Percentiles rank a stretch among this genome's conserved stretches.
Evolutionary conservation across 108 stramenopile species (phyloP).

Genomic region (Nitzschia inconspicua): DNA sequence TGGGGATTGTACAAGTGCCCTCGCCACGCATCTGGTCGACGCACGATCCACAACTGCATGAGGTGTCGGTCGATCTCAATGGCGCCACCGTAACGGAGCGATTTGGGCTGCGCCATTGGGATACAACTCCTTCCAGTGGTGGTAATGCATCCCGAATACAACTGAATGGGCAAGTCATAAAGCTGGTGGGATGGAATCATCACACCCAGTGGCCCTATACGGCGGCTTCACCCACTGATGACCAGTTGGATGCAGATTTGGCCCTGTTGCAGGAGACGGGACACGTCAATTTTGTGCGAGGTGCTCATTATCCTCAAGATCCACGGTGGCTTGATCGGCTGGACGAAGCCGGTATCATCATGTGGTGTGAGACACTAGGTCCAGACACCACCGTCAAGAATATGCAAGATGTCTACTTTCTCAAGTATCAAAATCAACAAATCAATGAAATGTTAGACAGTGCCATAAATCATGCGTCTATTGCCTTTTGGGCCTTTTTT

Average conservation of each 20-base stretch:
- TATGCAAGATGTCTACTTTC: slow-evolving; percentile 23
- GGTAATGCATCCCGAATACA: background rate
- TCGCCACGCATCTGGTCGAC: slow-evolving; percentile 33
- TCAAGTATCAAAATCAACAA: slow-evolving; percentile 27
- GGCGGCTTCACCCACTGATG: slow-evolving; percentile 28
- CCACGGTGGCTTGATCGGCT: slow-evolving; percentile 42
- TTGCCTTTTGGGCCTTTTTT: slow-evolving; percentile 40
- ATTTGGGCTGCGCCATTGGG: slow-evolving; percentile 32
- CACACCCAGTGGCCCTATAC: slow-evolving; percentile 48
- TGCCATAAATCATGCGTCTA: slow-evolving; percentile 45
- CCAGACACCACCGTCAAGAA: slow-evolving; percentile 21
- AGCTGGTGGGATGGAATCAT: slow-evolving; percentile 45
- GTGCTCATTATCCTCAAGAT: slow-evolving; percentile 51
- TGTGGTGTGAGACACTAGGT: slow-evolving; percentile 46
- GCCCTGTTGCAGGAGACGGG: slow-evolving; percentile 12
- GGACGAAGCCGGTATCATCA: slow-evolving; percentile 36
- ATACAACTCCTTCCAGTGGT: background rate
- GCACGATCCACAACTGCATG: slow-evolving; percentile 26
- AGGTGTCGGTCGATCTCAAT: slow-evolving; percentile 17
- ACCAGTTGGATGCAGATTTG: slow-evolving; percentile 30
- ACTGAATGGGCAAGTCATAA: slow-evolving; percentile 35
- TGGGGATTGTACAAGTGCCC: slow-evolving; percentile 18
- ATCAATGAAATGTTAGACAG: slow-evolving; percentile 43
- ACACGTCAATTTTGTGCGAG: slow-evolving; percentile 36
- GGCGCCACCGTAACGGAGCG: slow-evolving; percentile 31